phyloP scores from a whole-genome alignment of 257 asterid genomes.

The Lycium barbarum region DNA sequence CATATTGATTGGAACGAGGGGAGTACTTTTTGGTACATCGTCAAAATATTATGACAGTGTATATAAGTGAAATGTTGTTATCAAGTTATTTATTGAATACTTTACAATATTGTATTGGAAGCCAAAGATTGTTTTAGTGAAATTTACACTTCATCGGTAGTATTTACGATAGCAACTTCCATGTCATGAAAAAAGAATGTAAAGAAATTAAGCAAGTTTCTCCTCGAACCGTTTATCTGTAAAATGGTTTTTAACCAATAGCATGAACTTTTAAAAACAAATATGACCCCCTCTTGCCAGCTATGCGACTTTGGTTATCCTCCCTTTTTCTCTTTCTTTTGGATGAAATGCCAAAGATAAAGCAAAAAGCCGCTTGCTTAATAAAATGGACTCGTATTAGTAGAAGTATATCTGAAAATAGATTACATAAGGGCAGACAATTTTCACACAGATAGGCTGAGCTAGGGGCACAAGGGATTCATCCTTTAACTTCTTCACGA shows the following conservation, averaged over 20 bases:
- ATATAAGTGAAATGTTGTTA: neutral
- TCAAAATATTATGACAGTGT: too few species aligned
- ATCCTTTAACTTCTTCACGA: neutral
- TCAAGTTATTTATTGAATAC: too few species aligned
- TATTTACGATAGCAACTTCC: too few species aligned
- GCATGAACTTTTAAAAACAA: neutral
- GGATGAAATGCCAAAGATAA: neutral
- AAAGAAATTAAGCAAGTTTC: neutral
- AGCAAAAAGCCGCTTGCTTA: neutral
- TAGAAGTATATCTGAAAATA: slow-evolving; percentile 1
- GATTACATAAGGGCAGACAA: neutral
- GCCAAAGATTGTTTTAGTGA: too few species aligned
- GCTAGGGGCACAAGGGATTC: neutral
- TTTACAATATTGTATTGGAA: too few species aligned
- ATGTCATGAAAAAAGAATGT: too few species aligned
- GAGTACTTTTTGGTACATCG: too few species aligned
- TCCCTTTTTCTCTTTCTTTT: neutral
- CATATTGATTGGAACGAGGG: too few species aligned
- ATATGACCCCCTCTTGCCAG: neutral
- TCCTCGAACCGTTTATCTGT: neutral
- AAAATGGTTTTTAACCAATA: neutral
- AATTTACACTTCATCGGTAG: too few species aligned
- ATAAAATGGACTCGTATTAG: neutral
- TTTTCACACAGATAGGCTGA: neutral
- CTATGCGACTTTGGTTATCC: neutral